Evolutionary conservation across 257 asterid species (phyloP).

Genomic region (Solanum pinnatisectum): DNA sequence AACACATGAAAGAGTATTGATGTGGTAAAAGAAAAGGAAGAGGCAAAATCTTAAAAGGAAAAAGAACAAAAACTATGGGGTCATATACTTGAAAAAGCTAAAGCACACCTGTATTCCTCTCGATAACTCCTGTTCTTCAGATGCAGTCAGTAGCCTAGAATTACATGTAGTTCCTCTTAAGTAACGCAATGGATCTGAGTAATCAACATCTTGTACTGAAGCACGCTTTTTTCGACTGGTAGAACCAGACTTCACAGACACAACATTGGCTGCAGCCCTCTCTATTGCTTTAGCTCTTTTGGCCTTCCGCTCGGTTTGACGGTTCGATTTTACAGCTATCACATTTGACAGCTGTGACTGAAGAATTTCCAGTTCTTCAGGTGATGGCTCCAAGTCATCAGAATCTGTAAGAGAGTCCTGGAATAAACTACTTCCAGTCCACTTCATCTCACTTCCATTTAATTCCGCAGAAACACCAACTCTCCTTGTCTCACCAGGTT

Average conservation of each 20-base stretch:
- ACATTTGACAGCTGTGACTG: slow-evolving; percentile 39
- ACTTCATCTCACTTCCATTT: slow-evolving; percentile 30
- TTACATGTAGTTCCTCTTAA: slow-evolving; percentile 61
- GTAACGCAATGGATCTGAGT: slow-evolving; percentile 75
- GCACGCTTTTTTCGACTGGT: slow-evolving; percentile 55
- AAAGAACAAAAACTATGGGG: background rate
- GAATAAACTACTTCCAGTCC: slow-evolving; percentile 12
- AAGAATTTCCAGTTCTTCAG: slow-evolving; percentile 60
- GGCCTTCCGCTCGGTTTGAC: slow-evolving; percentile 72
- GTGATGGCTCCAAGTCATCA: slow-evolving; percentile 50
- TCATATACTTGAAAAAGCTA: background rate
- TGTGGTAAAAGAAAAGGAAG: background rate
- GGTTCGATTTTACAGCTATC: slow-evolving; percentile 69
- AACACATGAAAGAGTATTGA: background rate
- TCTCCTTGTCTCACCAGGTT: slow-evolving; percentile 25
- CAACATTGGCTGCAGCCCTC: slow-evolving; percentile 55
- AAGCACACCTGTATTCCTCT: slow-evolving; percentile 84
- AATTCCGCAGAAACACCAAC: slow-evolving; percentile 8
- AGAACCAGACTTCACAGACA: slow-evolving; percentile 67
- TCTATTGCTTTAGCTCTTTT: slow-evolving; percentile 69
- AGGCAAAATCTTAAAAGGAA: background rate
- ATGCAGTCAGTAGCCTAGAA: slow-evolving; percentile 66
- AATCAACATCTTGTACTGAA: slow-evolving; percentile 62
- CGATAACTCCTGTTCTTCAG: slow-evolving; percentile 80
- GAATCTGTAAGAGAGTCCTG: slow-evolving; percentile 24